These are phyloP conservation scores for Trapa bicornis DNA, from an alignment of 345 rosid species.

Conservation along the genomic window DNA sequence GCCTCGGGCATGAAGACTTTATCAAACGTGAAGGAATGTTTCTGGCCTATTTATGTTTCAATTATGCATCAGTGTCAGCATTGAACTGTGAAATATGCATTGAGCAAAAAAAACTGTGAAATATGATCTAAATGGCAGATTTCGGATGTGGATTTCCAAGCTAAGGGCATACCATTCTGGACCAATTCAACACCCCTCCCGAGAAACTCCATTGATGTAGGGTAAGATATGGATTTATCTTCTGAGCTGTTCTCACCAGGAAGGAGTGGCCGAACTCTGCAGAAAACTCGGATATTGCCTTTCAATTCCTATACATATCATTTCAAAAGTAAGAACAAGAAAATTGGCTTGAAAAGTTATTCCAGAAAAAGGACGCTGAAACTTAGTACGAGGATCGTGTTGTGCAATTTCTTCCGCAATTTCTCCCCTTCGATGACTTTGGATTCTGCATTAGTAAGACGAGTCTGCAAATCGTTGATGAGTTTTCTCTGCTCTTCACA, in stretches of 20 bases:
- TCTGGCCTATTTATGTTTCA: constrained; percentile 47
- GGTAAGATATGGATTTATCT: constrained; percentile 48
- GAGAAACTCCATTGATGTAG: constrained; percentile 56
- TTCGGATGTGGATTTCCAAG: neutral
- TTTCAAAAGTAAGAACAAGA: neutral
- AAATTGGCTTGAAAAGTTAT: neutral
- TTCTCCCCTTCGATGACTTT: constrained; percentile 90
- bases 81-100: neutral
- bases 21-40: constrained; percentile 74
- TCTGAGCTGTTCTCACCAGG: constrained; percentile 55
- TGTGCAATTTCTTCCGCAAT: constrained; percentile 83
- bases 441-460: constrained; percentile 69
- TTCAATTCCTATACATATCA: constrained; percentile 55
- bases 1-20: constrained; percentile 65
- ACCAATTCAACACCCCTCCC: constrained; percentile 68
- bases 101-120: neutral
- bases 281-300: constrained; percentile 96
- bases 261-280: constrained; percentile 85
- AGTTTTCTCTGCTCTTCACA: constrained; percentile 63
- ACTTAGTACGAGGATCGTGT: constrained; percentile 71
- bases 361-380: neutral
- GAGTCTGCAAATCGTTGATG: constrained; percentile 47
- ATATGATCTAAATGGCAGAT: neutral
- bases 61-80: constrained; percentile 4
- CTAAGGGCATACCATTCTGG: constrained; percentile 48